Evolutionary conservation across 345 rosid genomes (phyloP), one percentile per base, ranked within the genome.

Genomic region (Alliaria petiolata): DNA sequence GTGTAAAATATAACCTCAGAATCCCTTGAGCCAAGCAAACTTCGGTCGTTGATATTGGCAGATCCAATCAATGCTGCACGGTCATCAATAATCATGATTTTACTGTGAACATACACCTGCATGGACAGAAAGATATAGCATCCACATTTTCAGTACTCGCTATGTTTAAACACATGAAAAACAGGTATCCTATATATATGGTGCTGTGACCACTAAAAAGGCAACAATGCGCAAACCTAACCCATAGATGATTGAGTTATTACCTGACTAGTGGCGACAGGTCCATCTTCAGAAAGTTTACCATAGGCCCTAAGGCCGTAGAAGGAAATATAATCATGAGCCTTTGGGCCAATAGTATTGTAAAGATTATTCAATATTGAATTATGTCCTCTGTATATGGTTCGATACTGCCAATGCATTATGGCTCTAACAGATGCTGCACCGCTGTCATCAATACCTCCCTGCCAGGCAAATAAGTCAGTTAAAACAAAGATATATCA

Each of bases 351-450:
- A 65, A 95, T 82, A 76, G 83, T 78, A 44, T 86, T 82, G 75
- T 70, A 74, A 69, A 95, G 95, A 69, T 87, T 87, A 69, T 90
- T 87, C 80, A 95, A 81, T 79, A 95, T 89, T 16, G 99, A 95
- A 80, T 81, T 81, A 17, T 82, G 96, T 79, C 98, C 98, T 81
- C 97, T 83, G 85, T 85, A 86, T 67, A 95, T 90, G 76, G 99
- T 95, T 77, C 98, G 86, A 81, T 92, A 85, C 81, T 95, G 99
- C 98, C 98, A 95, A 74, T 95, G 98, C 97, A 95, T 88, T 79
- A 92, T 92, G 71, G 99, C 98, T 90, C 98, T 90, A 25, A 95
- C 96, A 78, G 98, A 87, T 61, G 99, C 98, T 7, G 98, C 97
- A 59, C 98, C 98, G 67, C 86, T 80, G 83, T 92, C 99, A 62